Conservation (phyloP, 441 rosid genomes). For the Pelargonium fulgidum region DNA sequence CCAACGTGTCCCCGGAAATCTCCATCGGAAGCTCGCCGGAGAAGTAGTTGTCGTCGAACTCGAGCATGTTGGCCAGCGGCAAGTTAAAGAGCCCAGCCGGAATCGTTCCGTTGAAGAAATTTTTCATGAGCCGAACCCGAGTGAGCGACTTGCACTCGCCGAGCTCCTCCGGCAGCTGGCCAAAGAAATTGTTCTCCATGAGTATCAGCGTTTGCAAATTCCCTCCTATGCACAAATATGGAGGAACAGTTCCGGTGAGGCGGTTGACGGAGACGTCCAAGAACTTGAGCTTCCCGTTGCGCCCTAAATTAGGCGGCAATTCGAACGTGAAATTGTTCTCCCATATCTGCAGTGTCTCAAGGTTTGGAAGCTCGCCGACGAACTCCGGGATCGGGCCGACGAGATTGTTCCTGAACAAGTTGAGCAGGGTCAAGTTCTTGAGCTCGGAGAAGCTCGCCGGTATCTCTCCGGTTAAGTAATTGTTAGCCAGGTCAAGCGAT, state of each 20-base stretch:
- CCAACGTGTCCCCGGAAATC: slow-evolving; percentile 45
- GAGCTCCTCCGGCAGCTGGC: slow-evolving; percentile 68
- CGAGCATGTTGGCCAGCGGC: slow-evolving; percentile 68
- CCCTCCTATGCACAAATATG: slow-evolving; percentile 67
- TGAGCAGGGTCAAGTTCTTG: slow-evolving; percentile 69
- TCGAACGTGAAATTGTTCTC: slow-evolving; percentile 85
- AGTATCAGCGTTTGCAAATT: slow-evolving; percentile 61
- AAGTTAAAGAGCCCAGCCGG: slow-evolving; percentile 72
- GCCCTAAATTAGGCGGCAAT: slow-evolving; percentile 60
- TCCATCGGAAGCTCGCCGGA: slow-evolving; percentile 60
- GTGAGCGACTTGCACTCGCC: slow-evolving; percentile 64
- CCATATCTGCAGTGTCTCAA: slow-evolving; percentile 85
- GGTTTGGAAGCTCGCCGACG: slow-evolving; percentile 61
- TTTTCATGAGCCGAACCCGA: slow-evolving; percentile 84
- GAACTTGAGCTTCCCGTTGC: slow-evolving; percentile 49
- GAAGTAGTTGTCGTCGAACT: slow-evolving; percentile 64
- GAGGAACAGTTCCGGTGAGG: slow-evolving; percentile 74
- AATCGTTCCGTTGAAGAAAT: slow-evolving; percentile 77
- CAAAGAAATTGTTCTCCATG: slow-evolving; percentile 65
- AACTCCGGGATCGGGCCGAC: slow-evolving; percentile 81
- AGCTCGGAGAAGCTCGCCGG: slow-evolving; percentile 51
- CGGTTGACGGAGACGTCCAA: slow-evolving; percentile 84
- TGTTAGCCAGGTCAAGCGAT: slow-evolving; percentile 86
- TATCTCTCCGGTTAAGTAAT: slow-evolving; percentile 71
- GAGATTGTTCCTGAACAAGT: slow-evolving; percentile 80